phyloP scores from a whole-genome alignment of 2,329 filamentous ascomycete species.

The Venturiaceae sp. region DNA sequence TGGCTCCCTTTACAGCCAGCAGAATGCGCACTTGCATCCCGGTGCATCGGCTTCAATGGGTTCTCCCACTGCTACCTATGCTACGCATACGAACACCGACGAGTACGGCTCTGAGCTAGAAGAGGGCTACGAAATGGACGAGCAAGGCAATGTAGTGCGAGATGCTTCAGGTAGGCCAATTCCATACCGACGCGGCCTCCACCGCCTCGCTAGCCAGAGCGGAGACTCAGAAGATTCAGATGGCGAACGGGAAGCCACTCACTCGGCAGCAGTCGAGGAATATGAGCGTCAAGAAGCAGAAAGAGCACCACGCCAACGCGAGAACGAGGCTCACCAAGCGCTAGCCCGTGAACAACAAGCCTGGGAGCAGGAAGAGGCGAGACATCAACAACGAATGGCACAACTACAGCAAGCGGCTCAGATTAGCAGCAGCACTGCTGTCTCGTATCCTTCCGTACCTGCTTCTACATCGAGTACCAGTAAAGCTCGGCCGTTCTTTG shows the following conservation, averaged over 20 bases:
- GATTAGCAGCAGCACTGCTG: neutral
- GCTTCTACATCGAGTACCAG: neutral
- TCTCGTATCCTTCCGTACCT: conserved; percentile 1
- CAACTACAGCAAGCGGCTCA: neutral
- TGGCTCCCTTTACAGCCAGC: conserved; percentile 1
- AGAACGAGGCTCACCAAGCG: neutral
- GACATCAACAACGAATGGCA: neutral
- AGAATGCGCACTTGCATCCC: neutral
- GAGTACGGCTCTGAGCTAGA: neutral
- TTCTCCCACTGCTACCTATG: neutral
- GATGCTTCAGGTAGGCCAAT: conserved; percentile 54
- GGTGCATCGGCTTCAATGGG: neutral
- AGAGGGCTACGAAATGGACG: conserved; percentile 62
- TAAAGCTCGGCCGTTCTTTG: neutral
- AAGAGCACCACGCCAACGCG: neutral
- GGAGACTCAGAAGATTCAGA: conserved; percentile 4
- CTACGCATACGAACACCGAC: neutral
- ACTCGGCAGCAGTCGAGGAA: neutral
- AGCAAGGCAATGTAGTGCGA: conserved; percentile 49
- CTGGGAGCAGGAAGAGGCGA: neutral
- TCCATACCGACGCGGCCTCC: conserved; percentile 37
- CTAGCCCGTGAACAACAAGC: neutral
- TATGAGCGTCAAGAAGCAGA: neutral
- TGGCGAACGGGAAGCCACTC: conserved; percentile 3
- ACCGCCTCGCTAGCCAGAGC: neutral